phyloP scores from a whole-genome alignment of 495 filamentous ascomycete genomes.

The Xylaria sp. region DNA sequence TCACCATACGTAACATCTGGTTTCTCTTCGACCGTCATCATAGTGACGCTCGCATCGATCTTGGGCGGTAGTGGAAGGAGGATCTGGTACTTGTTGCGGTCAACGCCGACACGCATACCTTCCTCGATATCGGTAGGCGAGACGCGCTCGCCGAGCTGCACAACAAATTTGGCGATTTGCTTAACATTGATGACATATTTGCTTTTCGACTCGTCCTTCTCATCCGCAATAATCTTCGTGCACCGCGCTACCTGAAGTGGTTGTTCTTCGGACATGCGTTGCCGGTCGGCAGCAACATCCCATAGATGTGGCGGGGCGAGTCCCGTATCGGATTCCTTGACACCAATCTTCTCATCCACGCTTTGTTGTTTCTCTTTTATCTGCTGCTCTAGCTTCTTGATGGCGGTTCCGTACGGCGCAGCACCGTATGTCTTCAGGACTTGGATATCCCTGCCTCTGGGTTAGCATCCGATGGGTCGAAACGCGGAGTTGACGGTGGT shows the following conservation, averaged over 20 bases:
- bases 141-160: conserved; percentile 96
- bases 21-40: conserved; percentile 99
- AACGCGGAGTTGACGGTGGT: conserved; percentile 28
- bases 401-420: conserved; percentile 86
- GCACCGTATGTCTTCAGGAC: conserved; percentile 99
- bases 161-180: conserved; percentile 99
- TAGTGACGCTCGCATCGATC: conserved; percentile 98
- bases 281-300: conserved; percentile 96
- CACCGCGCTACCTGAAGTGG: conserved; percentile 96
- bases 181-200: conserved; percentile 99
- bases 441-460: conserved; percentile 83
- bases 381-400: conserved; percentile 97
- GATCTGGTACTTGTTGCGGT: conserved; percentile 99
- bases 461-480: conserved; percentile 40
- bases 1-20: conserved; percentile 99
- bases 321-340: conserved; percentile 95
- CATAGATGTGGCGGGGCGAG: conserved; percentile 97
- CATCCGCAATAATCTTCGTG: conserved; percentile 98
- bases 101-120: conserved; percentile 97
- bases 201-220: conserved; percentile 96
- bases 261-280: conserved; percentile 98
- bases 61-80: conserved; percentile 96
- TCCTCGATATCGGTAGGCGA: conserved; percentile 99
- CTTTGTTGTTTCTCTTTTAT: conserved; percentile 97
- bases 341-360: conserved; percentile 96